Percentiles rank a stretch among this genome's conserved stretches.
These are phyloP conservation scores for Metschnikowia lochheadii DNA, from an alignment of 805 yeast genomes.

Conservation along the genomic window DNA sequence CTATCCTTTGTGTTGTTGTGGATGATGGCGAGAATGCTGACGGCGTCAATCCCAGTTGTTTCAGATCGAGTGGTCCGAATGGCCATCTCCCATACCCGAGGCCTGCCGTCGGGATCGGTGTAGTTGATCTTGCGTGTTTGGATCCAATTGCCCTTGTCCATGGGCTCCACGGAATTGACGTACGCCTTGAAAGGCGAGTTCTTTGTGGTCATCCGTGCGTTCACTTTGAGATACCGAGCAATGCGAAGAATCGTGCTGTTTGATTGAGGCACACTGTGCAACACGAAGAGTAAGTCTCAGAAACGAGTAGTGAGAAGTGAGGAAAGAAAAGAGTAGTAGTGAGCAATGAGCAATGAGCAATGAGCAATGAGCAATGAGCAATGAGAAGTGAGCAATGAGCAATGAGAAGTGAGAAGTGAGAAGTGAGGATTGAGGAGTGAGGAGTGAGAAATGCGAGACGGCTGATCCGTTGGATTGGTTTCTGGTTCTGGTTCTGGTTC, in stretches of 20 bases:
- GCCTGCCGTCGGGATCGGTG: conserved; percentile 62
- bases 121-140: conserved; percentile 62
- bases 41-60: conserved; percentile 71
- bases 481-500: no score
- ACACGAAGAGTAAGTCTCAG: no score
- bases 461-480: no score
- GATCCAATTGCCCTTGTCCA: conserved; percentile 42
- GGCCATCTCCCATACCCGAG: conserved; percentile 88
- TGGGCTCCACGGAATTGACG: conserved; percentile 29
- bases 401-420: no score
- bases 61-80: conserved; percentile 68
- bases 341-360: no score
- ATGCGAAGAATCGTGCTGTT: not conserved
- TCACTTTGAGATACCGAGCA: not conserved
- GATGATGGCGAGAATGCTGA: conserved; percentile 78
- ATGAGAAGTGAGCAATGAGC: no score
- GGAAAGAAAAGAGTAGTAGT: no score
- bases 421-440: no score
- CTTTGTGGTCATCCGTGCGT: conserved; percentile 1
- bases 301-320: no score
- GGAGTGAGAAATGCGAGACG: no score
- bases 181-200: conserved; percentile 35
- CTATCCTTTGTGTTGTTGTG: conserved; percentile 18
- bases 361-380: no score
- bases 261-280: not conserved